Conservation (phyloP, 106 monocot genomes). For the Platanthera zijinensis region DNA sequence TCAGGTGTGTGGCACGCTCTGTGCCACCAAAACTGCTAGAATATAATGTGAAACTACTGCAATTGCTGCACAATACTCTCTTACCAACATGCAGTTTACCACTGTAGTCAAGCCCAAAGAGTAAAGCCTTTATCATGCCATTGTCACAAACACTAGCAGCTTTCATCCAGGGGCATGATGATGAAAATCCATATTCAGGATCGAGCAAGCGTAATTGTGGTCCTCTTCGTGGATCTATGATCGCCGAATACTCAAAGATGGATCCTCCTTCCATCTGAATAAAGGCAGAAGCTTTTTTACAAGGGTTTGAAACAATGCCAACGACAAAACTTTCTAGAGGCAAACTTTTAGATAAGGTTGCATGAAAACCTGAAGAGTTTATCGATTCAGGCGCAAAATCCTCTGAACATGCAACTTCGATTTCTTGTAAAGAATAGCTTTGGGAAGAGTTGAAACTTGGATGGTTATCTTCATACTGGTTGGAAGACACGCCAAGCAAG, state of each 20-base stretch:
- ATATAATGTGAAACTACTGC: conserved; percentile 84
- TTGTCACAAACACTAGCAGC: conserved; percentile 44
- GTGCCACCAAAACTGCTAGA: conserved; percentile 18
- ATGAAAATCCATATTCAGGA: conserved; percentile 44
- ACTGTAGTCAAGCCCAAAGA: conserved; percentile 79
- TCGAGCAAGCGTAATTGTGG: conserved; percentile 15
- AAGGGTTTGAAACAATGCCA: conserved; percentile 57
- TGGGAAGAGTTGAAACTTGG: not conserved
- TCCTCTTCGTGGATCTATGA: conserved; percentile 6
- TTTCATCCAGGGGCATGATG: conserved; percentile 87
- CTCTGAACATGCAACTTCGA: conserved; percentile 71
- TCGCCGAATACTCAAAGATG: conserved; percentile 57
- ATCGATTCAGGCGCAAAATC: conserved; percentile 40
- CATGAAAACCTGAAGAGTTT: conserved; percentile 65
- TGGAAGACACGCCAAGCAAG: conserved; percentile 49
- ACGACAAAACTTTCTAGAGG: conserved; percentile 39
- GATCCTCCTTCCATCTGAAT: conserved; percentile 74
- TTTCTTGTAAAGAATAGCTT: conserved; percentile 43
- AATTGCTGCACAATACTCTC: conserved; percentile 50
- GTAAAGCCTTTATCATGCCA: conserved; percentile 33
- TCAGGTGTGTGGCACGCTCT: conserved; percentile 57
- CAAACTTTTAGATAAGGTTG: conserved; percentile 31
- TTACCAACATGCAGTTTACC: conserved; percentile 63
- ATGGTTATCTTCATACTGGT: conserved; percentile 11
- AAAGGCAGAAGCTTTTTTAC: conserved; percentile 60